Evolutionary conservation across 2,329 filamentous ascomycete species (phyloP), one percentile per base, ranked within the genome.

Genomic region (Moelleriella libera): DNA sequence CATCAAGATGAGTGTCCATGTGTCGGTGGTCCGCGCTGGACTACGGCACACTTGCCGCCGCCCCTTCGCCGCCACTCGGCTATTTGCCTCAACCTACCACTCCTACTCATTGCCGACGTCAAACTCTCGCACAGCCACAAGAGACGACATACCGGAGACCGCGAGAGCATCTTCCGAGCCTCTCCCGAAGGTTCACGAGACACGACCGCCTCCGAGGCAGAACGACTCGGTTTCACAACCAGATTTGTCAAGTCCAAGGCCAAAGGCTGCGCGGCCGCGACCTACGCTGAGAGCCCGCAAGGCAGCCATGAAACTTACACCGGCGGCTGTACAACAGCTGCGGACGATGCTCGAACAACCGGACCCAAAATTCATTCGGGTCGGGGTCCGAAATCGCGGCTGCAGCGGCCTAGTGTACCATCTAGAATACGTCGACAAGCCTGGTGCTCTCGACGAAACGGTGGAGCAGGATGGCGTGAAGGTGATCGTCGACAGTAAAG

Each of bases 381-480:
- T 98, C 5, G 89, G 92, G 10, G 92, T 97, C 51, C 88, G 84
- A 64, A 96, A 95, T 65, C 78, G 88, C 54, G 92, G 92, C 8
- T 98, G 92, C 66, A 96, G 88, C 46, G 92, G 92, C 12, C 70
- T 97, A 54, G 84, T 89, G 32, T 98, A 98, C 63, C 81, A 96
- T 60, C 71, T 98, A 30, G 89, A 97, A 66, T 98, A 90, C 57
- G 90, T 97, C 45, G 89, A 97, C 57, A 89, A 89, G 71, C 78
- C 90, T 0, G 88, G 82, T 4, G 72, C 77, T 39, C 90, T 97
- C 58, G 92, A 98, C 58, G 92, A 98, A 65, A 75, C 82, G 46
- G 88, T 98, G 1, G 89, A 94, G 61, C 92, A 98, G 63, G 92
- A 97, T 58, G 92, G 90, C 0, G 90, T 98, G 49, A 90, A 86